phyloP scores from a whole-genome alignment of 2,329 filamentous ascomycete species.

The Aspergillus pseudotamarii region DNA sequence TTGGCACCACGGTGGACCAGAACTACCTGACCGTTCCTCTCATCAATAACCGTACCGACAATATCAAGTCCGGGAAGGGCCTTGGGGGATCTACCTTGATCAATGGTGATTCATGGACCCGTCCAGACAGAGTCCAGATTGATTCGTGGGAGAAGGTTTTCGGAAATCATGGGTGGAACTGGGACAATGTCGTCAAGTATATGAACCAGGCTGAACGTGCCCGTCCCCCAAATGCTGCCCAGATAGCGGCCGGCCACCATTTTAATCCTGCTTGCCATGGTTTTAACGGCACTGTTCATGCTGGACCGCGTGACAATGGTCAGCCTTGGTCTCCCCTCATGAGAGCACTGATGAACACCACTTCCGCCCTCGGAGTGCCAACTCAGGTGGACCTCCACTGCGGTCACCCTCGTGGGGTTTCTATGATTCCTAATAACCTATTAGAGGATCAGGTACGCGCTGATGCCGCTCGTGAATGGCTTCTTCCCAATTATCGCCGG shows the following conservation, averaged over 20 bases:
- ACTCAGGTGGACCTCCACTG: slow-evolving; percentile 26
- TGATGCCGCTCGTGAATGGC: slow-evolving; percentile 32
- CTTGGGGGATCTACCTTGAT: slow-evolving; percentile 34
- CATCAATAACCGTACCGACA: too few relatives aligned
- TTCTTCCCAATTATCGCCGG: slow-evolving; percentile 27
- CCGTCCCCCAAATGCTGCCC: slow-evolving; percentile 21
- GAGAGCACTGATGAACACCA: slow-evolving; percentile 27
- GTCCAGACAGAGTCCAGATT: slow-evolving; percentile 29
- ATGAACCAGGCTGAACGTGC: slow-evolving; percentile 45
- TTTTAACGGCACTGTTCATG: slow-evolving; percentile 25
- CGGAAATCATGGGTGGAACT: slow-evolving; percentile 50
- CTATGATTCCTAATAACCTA: slow-evolving; percentile 32
- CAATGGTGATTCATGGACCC: slow-evolving; percentile 35
- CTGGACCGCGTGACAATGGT: slow-evolving; percentile 26
- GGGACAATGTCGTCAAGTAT: slow-evolving; percentile 50
- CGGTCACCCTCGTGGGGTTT: slow-evolving; percentile 31
- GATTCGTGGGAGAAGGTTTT: slow-evolving; percentile 38
- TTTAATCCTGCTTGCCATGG: slow-evolving; percentile 28
- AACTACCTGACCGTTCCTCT: too few relatives aligned
- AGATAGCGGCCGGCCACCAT: slow-evolving; percentile 26
- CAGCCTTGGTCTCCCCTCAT: slow-evolving; percentile 25
- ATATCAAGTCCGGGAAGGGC: slow-evolving; percentile 5
- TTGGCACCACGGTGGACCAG: slow-evolving; percentile 27
- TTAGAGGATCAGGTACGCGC: slow-evolving; percentile 28
- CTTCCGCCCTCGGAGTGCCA: slow-evolving; percentile 12